These are phyloP conservation scores for Leccinum arenicola DNA, from an alignment of 768 basidiomycete species.

Conservation along the genomic window DNA sequence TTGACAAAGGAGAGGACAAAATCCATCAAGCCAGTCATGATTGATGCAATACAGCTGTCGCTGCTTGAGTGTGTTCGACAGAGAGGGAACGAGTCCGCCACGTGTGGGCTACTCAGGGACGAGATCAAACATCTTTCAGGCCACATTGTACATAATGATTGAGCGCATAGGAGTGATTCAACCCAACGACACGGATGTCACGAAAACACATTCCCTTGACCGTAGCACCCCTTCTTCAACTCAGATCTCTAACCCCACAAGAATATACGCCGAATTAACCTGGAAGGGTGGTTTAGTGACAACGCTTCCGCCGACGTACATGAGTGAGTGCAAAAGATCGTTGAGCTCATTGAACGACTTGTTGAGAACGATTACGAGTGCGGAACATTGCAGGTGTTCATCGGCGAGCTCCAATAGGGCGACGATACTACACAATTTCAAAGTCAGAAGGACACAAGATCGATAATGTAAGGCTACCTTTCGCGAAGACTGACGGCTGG, in stretches of 20 bases:
- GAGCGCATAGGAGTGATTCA: conserved; percentile 12
- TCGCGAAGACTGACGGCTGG: conserved; percentile 77
- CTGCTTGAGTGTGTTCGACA: neutral
- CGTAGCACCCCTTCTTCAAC: conserved; percentile 1
- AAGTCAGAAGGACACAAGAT: conserved; percentile 3
- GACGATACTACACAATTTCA: conserved; percentile 58
- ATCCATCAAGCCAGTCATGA: conserved; percentile 27
- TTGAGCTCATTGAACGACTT: conserved; percentile 67
- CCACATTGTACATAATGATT: conserved; percentile 12
- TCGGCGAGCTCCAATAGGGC: conserved; percentile 86
- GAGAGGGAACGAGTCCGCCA: neutral
- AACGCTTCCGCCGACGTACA: conserved; percentile 89
- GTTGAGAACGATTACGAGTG: conserved; percentile 78
- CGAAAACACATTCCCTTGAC: conserved; percentile 29
- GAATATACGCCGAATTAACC: conserved; percentile 72
- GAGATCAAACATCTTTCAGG: neutral
- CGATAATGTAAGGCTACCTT: conserved; percentile 48
- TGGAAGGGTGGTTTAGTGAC: conserved; percentile 79
- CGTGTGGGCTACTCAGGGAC: neutral
- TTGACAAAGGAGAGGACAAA: conserved; percentile 23
- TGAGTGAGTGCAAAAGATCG: conserved; percentile 79
- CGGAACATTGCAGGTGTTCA: conserved; percentile 74
- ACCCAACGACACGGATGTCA: conserved; percentile 24
- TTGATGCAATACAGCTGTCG: neutral
- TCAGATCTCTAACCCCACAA: conserved; percentile 84